A percentile compares a stretch with the other conserved stretches of the same genome.
phyloP scores from a whole-genome alignment of 1,284 basidiomycete genomes.

The Cryptococcus sp. region DNA sequence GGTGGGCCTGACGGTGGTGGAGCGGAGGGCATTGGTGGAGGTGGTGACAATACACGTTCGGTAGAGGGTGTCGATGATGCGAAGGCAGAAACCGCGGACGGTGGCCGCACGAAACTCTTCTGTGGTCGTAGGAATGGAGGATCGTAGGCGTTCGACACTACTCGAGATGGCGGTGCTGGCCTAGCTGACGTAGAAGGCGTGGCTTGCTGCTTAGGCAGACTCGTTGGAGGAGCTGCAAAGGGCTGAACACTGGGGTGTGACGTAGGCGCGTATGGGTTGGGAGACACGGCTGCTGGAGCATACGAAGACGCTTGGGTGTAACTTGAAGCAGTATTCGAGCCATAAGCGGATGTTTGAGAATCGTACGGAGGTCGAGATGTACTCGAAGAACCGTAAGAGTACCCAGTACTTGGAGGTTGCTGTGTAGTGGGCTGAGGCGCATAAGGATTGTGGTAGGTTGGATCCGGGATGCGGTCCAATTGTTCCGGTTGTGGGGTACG shows the following conservation, averaged over 20 bases:
- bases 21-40: conserved; percentile 4
- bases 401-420: not conserved
- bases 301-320: conserved; percentile 12
- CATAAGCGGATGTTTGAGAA: conserved; percentile 11
- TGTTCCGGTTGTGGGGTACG: conserved; percentile 23
- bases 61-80: conserved; percentile 11
- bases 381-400: not conserved
- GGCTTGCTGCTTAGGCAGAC: conserved; percentile 7
- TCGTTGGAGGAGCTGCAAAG: not conserved
- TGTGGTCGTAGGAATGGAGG: conserved; percentile 37
- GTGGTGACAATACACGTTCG: conserved; percentile 9
- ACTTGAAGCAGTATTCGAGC: conserved; percentile 1
- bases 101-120: conserved; percentile 32
- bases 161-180: conserved; percentile 26
- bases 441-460: conserved; percentile 16
- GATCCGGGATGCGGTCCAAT: not conserved
- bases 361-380: not conserved
- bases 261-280: not conserved
- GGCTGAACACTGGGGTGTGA: conserved; percentile 9
- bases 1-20: conserved; percentile 9
- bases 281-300: conserved; percentile 13
- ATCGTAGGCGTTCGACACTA: conserved; percentile 43
- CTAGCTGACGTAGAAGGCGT: conserved; percentile 11
- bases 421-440: conserved; percentile 9
- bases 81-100: conserved; percentile 10